These are phyloP conservation scores for Botrytis deweyae DNA, from an alignment of 2,329 filamentous ascomycete genomes.

Conservation along the genomic window DNA sequence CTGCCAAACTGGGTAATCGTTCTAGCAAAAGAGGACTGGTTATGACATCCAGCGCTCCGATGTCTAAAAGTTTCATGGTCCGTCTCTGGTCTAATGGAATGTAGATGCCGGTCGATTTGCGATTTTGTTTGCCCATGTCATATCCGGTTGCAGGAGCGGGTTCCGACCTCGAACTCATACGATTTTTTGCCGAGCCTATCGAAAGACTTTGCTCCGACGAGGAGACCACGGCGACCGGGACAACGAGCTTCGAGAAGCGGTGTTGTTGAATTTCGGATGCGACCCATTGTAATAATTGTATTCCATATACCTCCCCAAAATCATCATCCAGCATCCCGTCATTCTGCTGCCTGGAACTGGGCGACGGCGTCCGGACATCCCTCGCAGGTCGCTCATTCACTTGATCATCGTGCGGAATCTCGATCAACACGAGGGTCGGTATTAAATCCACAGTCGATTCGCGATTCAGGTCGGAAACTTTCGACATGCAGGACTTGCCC, in stretches of 20 bases:
- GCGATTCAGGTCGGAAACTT: slow-evolving; percentile 52
- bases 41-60: slow-evolving; percentile 83
- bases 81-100: slow-evolving; percentile 47
- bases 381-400: slow-evolving; percentile 37
- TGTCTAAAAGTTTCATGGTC: slow-evolving; percentile 74
- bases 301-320: slow-evolving; percentile 47
- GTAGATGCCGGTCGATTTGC: slow-evolving; percentile 31
- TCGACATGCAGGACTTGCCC: slow-evolving; percentile 51
- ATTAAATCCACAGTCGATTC: slow-evolving; percentile 46
- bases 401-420: slow-evolving; percentile 48
- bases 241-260: slow-evolving; percentile 48
- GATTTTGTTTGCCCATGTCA: slow-evolving; percentile 3
- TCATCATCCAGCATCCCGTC: slow-evolving; percentile 42
- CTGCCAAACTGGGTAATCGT: slow-evolving; percentile 71
- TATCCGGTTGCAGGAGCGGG: slow-evolving; percentile 21
- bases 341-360: slow-evolving; percentile 40
- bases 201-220: slow-evolving; percentile 38
- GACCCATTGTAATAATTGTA: slow-evolving; percentile 49
- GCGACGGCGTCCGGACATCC: slow-evolving; percentile 38
- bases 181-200: slow-evolving; percentile 25
- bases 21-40: slow-evolving; percentile 74
- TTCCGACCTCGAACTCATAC: slow-evolving; percentile 28
- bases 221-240: slow-evolving; percentile 46
- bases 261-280: slow-evolving; percentile 51
- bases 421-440: slow-evolving; percentile 56